Evolutionary conservation across 345 rosid genomes (phyloP), one percentile per base, ranked within the genome.

Genomic region (Erodium maritimum): DNA sequence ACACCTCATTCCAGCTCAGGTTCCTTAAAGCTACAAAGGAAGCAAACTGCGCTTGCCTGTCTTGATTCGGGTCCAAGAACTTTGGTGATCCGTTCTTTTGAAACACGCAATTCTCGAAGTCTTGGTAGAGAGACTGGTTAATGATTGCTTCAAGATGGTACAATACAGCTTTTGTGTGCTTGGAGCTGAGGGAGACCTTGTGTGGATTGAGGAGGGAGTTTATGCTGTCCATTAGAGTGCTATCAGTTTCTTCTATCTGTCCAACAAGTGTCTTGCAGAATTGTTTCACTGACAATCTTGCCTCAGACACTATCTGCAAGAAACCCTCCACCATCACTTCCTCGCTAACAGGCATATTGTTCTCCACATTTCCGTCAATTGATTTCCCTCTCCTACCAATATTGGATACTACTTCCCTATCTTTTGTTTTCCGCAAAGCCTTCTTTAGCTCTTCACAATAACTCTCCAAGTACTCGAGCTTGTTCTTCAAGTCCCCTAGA

Each of bases 281-380:
- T n/a, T 89, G 96, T 37, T 87, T 93, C 61, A 93, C 80, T 1
- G 99, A 93, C 55, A 87, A 71, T 78, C 94, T 85, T 58, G 99
- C 82, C 78, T 93, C 99, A 0, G 96, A 85, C 60, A 86, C 99
- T 21, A 88, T 77, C 79, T 93, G 96, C 68, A 93, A 73, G 77
- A 93, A 93, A 2, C 90, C 91, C 67, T 89, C 99, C 33, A 82
- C 85, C 95, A 86, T 86, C 51, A 77, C 94, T 22, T 93, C 99
- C 60, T 86, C 90, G 37, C 75, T 85, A 17, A 91, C 98, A 1
- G 96, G 95, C 84, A 86, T 80, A 67, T 57, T 11, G 29, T 54
- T 69, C 50, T 79, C 80, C 53, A 48, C 75, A 1, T 67, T 65
- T 46, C 53, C 78, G 55, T 73, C 73, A 22, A 63, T 55, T 79